Evolutionary conservation across 441 rosid genomes (phyloP), one percentile per base, ranked within the genome.

Genomic region (Macaranga tanarius): DNA sequence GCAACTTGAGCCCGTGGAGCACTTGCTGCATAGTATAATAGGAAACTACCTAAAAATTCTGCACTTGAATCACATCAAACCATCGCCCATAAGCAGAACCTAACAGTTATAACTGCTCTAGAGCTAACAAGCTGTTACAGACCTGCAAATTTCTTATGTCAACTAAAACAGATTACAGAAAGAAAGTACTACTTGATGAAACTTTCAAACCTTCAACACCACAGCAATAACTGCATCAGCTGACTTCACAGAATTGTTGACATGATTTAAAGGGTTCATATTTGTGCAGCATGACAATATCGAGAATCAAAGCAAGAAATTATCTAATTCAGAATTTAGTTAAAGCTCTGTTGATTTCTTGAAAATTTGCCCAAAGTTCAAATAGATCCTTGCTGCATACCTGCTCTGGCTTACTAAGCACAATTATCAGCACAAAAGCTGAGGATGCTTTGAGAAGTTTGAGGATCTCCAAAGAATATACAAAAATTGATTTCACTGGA

Each of bases 71-170:
- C 51, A 45, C 45, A 59, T 42, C 59, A 62, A 25, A 28, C 75
- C 62, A 57, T 66, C 65, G 47, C 52, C 47, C 75, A 66, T 70
- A 4, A 45, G n/a, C 70, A 57, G 20, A 61, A 48, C 60, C 59
- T 67, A 74, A 70, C 59, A 63, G 45, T 25, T 57, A 9, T 8
- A 62, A 42, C 73, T 22, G 55, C 58, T 59, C 57, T 52, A 62
- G 58, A 31, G 47, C n/a, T 12, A 34, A 59, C 12, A 59, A 71
- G 17, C 65, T 25, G 56, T 56, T 22, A 23, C n/a, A 64, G 20
- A 54, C 65, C 79, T 22, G 79, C 61, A 68, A 66, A 34, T 62
- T 67, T 50, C 69, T 52, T 48, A 51, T 56, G 69, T 45, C 65
- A 45, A 67, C 11, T 42, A 63, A 66, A 55, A 67, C 50, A 73